phyloP scores from a whole-genome alignment of 2,329 filamentous ascomycete genomes.

The Geoglossum cookeanum region DNA sequence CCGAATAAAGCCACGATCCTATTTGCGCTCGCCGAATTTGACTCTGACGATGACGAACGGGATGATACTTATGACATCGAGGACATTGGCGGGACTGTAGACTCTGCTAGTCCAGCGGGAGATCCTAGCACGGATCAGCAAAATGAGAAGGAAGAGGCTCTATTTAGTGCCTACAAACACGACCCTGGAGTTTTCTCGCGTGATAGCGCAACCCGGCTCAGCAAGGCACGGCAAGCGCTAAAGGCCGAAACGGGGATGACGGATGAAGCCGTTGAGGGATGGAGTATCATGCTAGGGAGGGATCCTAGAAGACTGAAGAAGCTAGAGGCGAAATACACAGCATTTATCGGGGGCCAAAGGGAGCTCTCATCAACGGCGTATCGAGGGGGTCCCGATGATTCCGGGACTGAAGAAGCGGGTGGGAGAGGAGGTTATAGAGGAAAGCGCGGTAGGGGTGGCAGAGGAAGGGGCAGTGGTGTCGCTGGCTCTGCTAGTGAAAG shows the following conservation, averaged over 20 bases:
- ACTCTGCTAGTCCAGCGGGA: slow-evolving; percentile 31
- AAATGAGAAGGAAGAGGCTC: slow-evolving; percentile 46
- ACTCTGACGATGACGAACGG: slow-evolving; percentile 86
- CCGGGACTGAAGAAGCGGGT: not conserved
- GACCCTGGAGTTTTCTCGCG: slow-evolving; percentile 49
- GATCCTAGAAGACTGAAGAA: slow-evolving; percentile 48
- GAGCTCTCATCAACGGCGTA: slow-evolving; percentile 37
- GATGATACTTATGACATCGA: slow-evolving; percentile 92
- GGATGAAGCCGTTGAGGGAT: slow-evolving; percentile 86
- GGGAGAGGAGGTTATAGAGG: slow-evolving; percentile 26
- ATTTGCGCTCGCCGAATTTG: slow-evolving; percentile 72
- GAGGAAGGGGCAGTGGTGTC: slow-evolving; percentile 33
- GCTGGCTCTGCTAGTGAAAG: slow-evolving; percentile 39
- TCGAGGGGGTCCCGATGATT: not conserved
- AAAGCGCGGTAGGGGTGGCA: slow-evolving; percentile 26
- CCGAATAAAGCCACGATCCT: slow-evolving; percentile 72
- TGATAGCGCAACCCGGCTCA: slow-evolving; percentile 48
- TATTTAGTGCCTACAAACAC: slow-evolving; percentile 55
- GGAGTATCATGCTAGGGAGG: slow-evolving; percentile 68
- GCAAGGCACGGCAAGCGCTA: slow-evolving; percentile 41
- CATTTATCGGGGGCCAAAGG: slow-evolving; percentile 46
- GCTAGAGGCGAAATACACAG: slow-evolving; percentile 50
- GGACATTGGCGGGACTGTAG: slow-evolving; percentile 79
- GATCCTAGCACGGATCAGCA: slow-evolving; percentile 28
- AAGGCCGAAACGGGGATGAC: slow-evolving; percentile 70